Evolutionary conservation across 2,329 filamentous ascomycete species (phyloP).

Genomic region (Cladosporium velox): DNA sequence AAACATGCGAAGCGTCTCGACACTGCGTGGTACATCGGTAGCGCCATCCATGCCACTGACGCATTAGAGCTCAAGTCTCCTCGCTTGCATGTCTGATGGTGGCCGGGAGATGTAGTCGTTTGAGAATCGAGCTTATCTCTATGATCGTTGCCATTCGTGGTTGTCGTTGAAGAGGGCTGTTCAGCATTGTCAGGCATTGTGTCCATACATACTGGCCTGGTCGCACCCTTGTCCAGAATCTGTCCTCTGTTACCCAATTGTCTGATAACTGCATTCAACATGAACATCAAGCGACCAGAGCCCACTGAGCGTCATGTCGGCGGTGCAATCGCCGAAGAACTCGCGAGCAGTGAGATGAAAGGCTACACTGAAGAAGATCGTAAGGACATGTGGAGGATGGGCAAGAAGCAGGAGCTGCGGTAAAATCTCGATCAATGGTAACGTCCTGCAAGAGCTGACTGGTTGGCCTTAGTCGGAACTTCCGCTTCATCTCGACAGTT

Average conservation of each 20-base stretch:
- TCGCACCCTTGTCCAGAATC: background rate
- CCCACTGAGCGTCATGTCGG: conserved; percentile 12
- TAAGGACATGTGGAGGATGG: conserved; percentile 46
- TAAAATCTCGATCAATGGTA: background rate
- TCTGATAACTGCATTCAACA: background rate
- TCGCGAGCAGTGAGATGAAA: background rate
- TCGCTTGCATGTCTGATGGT: background rate
- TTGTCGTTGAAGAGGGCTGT: background rate
- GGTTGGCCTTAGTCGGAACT: conserved; percentile 39
- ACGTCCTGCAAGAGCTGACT: background rate
- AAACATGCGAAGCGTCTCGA: background rate
- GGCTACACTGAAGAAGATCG: conserved; percentile 34
- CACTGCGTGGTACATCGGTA: background rate
- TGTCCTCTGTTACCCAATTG: conserved; percentile 4
- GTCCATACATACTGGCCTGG: background rate
- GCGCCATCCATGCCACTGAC: conserved; percentile 4
- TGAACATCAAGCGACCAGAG: background rate
- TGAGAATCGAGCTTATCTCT: background rate
- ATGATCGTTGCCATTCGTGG: background rate
- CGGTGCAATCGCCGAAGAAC: conserved; percentile 6
- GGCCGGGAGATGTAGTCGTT: background rate
- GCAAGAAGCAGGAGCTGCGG: conserved; percentile 49
- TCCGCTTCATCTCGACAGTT: conserved; percentile 49
- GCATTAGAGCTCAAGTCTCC: background rate
- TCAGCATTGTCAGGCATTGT: background rate